These are phyloP conservation scores for Alternaria angustiovoidea DNA, from an alignment of 2,329 filamentous ascomycete species.

Conservation along the genomic window DNA sequence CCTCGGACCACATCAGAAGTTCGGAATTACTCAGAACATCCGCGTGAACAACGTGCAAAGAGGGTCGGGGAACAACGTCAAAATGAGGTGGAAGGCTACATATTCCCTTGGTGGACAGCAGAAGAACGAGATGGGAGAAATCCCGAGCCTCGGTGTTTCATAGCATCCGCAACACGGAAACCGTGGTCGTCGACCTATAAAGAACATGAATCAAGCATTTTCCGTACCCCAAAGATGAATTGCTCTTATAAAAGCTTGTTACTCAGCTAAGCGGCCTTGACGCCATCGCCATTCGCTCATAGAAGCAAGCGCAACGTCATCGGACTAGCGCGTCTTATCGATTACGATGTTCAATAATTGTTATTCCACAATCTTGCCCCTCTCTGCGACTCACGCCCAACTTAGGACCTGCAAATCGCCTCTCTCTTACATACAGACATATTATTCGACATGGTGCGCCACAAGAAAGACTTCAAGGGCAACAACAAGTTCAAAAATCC, in stretches of 20 bases:
- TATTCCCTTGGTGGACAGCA: conserved; percentile 74
- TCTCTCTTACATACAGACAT: background rate
- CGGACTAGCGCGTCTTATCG: conserved; percentile 24
- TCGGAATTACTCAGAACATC: conserved; percentile 84
- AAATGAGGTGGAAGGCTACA: conserved; percentile 86
- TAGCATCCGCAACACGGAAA: conserved; percentile 49
- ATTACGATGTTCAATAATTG: conserved; percentile 24
- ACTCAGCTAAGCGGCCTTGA: background rate
- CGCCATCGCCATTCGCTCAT: background rate
- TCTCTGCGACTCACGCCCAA: conserved; percentile 15
- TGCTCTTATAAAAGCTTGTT: background rate
- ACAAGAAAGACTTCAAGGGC: conserved; percentile 86
- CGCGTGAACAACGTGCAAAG: conserved; percentile 76
- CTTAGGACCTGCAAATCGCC: conserved; percentile 1
- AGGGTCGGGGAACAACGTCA: conserved; percentile 79
- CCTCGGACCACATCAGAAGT: conserved; percentile 74
- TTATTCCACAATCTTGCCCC: conserved; percentile 28
- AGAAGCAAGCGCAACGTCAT: conserved; percentile 22
- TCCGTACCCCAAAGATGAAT: background rate
- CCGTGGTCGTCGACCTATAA: background rate
- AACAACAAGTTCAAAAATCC: conserved; percentile 73
- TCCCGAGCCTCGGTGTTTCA: conserved; percentile 78
- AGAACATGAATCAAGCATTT: conserved; percentile 6
- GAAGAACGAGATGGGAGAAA: conserved; percentile 84
- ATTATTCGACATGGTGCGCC: conserved; percentile 76